Percentiles rank a stretch among this genome's conserved stretches.
Evolutionary conservation across 352 stramenopile species (phyloP).

Genomic region (Phytophthora pistaciae): DNA sequence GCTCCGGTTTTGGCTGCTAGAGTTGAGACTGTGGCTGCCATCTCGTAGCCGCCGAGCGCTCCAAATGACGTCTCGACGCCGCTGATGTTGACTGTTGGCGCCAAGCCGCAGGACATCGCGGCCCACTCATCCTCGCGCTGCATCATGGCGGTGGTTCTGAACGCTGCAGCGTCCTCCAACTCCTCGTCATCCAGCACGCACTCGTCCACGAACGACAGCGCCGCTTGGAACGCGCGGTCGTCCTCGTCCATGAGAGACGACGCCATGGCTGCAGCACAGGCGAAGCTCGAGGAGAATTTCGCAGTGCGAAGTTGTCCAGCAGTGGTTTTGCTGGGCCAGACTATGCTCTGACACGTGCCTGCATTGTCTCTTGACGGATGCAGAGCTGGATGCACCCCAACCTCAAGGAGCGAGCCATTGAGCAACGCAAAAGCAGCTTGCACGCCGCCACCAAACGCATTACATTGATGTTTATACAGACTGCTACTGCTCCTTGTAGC

Average conservation of each 20-base stretch:
- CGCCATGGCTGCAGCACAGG: constrained; percentile 13
- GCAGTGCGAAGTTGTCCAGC: not conserved
- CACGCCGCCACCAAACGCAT: not conserved
- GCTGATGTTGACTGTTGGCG: constrained; percentile 9
- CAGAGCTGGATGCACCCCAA: constrained; percentile 2
- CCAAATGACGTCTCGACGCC: constrained; percentile 24
- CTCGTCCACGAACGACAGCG: constrained; percentile 40
- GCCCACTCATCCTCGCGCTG: constrained; percentile 23
- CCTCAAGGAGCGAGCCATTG: constrained; percentile 4
- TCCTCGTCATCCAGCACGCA: constrained; percentile 33
- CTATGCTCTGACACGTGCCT: constrained; percentile 13
- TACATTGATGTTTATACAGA: too few species aligned
- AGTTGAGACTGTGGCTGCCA: constrained; percentile 3
- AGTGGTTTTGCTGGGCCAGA: constrained; percentile 5
- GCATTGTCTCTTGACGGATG: constrained; percentile 15
- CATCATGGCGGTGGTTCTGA: constrained; percentile 14
- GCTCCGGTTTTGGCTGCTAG: not conserved
- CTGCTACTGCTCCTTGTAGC: not conserved
- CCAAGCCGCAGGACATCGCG: constrained; percentile 12
- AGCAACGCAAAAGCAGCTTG: constrained; percentile 9
- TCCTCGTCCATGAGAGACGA: constrained; percentile 27
- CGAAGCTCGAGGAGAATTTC: not conserved
- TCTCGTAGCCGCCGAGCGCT: constrained; percentile 12
- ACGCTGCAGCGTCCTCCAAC: constrained; percentile 22
- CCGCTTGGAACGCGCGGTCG: constrained; percentile 29